Conservation (phyloP, 495 filamentous ascomycete genomes). For the Tetracladium setigerum region DNA sequence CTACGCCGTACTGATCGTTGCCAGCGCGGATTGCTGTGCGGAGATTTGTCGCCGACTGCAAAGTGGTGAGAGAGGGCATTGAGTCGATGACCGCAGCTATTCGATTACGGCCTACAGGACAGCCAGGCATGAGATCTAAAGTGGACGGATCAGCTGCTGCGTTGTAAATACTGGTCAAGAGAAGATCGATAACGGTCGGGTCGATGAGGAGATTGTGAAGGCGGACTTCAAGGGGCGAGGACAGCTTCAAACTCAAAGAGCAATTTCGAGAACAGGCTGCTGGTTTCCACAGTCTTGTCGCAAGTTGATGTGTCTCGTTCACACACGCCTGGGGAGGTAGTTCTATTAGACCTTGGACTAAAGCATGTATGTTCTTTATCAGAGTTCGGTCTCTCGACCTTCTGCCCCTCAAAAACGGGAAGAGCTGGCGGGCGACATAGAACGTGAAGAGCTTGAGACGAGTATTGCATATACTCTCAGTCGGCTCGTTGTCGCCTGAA, state of each 20-base stretch:
- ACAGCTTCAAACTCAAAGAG: not conserved
- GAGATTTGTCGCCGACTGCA: too few species aligned
- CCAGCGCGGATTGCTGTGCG: not conserved
- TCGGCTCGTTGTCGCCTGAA: too few species aligned
- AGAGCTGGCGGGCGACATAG: too few species aligned
- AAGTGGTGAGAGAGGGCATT: not conserved
- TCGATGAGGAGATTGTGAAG: constrained; percentile 4
- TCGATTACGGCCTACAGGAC: not conserved
- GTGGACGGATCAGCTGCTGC: not conserved
- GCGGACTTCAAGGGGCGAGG: constrained; percentile 3
- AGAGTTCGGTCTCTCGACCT: too few species aligned
- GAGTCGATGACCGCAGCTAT: not conserved
- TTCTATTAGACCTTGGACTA: too few species aligned
- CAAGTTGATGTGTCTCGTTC: too few species aligned
- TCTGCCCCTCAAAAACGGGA: too few species aligned
- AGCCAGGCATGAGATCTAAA: constrained; percentile 1
- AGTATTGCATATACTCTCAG: too few species aligned
- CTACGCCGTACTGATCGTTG: not conserved
- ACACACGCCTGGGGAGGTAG: too few species aligned
- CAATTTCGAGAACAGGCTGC: not conserved
- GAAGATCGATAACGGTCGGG: constrained; percentile 2
- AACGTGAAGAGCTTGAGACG: too few species aligned
- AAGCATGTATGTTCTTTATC: too few species aligned
- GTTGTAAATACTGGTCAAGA: not conserved
- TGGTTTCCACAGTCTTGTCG: constrained; percentile 1